These are phyloP conservation scores for Chrysanthemum seticuspe DNA, from an alignment of 129 eudicot species.

Conservation along the genomic window DNA sequence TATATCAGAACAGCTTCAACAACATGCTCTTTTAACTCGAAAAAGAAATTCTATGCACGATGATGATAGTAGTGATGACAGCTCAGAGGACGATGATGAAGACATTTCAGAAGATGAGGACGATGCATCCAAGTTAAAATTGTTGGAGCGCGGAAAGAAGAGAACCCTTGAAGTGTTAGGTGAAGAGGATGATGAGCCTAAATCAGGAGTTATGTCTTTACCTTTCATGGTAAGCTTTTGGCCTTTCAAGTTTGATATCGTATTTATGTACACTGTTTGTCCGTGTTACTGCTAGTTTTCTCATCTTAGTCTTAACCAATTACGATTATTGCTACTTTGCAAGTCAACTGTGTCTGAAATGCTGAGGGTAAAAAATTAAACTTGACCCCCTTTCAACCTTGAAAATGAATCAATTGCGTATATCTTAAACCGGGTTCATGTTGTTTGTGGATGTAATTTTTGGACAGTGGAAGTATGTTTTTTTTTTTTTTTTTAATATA, in stretches of 20 bases:
- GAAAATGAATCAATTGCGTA: too few relatives aligned
- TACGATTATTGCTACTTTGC: too few relatives aligned
- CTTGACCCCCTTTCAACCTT: too few relatives aligned
- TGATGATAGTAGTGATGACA: slow-evolving; percentile 63
- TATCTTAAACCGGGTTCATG: too few relatives aligned
- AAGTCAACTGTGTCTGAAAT: too few relatives aligned
- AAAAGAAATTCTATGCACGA: slow-evolving; percentile 72
- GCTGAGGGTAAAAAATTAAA: too few relatives aligned
- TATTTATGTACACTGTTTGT: too few relatives aligned
- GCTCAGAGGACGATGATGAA: slow-evolving; percentile 55
- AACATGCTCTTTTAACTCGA: slow-evolving; percentile 71
- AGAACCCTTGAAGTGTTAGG: slow-evolving; percentile 58
- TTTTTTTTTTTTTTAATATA: slow-evolving; percentile 1
- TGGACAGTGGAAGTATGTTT: background rate
- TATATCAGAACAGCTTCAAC: slow-evolving; percentile 82
- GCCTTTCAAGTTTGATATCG: slow-evolving; percentile 12
- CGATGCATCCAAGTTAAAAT: slow-evolving; percentile 40
- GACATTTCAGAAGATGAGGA: slow-evolving; percentile 59
- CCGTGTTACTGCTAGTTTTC: too few relatives aligned
- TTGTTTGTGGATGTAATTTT: too few relatives aligned
- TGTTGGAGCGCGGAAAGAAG: slow-evolving; percentile 74
- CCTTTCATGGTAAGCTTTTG: slow-evolving; percentile 81
- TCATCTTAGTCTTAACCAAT: too few relatives aligned
- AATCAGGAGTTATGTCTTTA: slow-evolving; percentile 79
- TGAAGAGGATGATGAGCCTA: slow-evolving; percentile 75